These are phyloP conservation scores for Arabidopsis lyrata DNA, from an alignment of 441 rosid genomes.

Conservation along the genomic window DNA sequence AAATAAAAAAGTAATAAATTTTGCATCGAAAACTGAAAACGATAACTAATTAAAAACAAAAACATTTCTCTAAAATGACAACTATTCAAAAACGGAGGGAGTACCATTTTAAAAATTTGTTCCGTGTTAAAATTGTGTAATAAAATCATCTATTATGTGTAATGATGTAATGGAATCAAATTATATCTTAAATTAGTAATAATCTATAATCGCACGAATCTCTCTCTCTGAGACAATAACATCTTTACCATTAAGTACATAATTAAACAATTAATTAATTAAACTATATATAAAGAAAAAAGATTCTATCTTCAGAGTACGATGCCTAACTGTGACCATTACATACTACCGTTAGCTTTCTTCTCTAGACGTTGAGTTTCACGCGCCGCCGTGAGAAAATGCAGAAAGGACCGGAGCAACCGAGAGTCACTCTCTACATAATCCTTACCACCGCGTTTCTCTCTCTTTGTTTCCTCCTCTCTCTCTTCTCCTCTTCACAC, in stretches of 20 bases:
- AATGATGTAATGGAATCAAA: conserved; percentile 1
- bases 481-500: conserved; percentile 51
- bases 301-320: neutral
- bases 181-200: neutral
- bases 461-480: conserved; percentile 68
- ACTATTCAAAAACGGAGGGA: no score
- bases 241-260: conserved; percentile 19
- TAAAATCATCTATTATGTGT: neutral
- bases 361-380: neutral
- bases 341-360: conserved; percentile 31
- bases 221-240: neutral
- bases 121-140: neutral
- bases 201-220: neutral
- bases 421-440: conserved; percentile 55
- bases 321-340: conserved; percentile 24
- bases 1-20: no score
- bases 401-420: conserved; percentile 45
- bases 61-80: no score
- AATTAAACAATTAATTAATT: neutral
- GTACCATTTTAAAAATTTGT: no score
- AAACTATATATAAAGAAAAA: neutral
- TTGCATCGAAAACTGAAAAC: no score
- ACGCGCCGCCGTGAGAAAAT: conserved; percentile 42
- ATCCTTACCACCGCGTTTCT: conserved; percentile 63
- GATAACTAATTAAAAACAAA: no score